Evolutionary conservation across 108 stramenopile genomes (phyloP), one percentile per base, ranked within the genome.

Genomic region (Pseudonitzschia pungens): DNA sequence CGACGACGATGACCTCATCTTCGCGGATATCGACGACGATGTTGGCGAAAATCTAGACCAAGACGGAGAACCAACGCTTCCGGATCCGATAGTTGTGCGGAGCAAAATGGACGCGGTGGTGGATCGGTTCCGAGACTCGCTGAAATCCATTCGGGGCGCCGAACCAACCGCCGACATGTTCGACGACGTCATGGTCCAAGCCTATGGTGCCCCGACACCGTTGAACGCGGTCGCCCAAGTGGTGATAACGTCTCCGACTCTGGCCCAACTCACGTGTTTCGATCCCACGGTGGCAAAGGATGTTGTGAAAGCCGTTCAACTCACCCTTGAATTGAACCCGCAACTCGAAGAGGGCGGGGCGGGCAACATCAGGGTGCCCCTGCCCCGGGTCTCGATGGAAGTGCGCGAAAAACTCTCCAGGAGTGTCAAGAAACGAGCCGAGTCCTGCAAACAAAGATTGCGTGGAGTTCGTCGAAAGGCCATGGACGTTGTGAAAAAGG

Each of bases 141-240:
- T 95, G 56, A 76, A 85, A 36, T 79, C 84, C 15, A 89, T 95
- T 56, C 82, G 90, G 29, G 94, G 94, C 24, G 88, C 87, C n/a
- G 89, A 92, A 79, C 89, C 94, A 0, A 86, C 94, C 18, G 77
- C 91, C 2, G 94, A 92, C 56, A 68, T 95, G 33, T 95, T 95
- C 70, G 94, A 95, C 74, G 73, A 81, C 21, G 75, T 95, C 12
- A 67, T 69, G 21, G 94, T 95, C 27, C 68, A 88, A 11, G 94
- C 90, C 11, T 95, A 95, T 64, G 94, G 91, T 48, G 78, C 84
- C 42, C 63, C 54, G 16, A 85, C 84, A 20, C 84, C 90, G 24
- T 68, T 95, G 28, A 86, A 87, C 22, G 78, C 84, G 15, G 86
- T 95, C 20, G 94, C 86, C 0, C 94, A 95, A 77, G 94, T 95